A percentile compares a stretch with the other conserved stretches of the same genome.
phyloP scores from a whole-genome alignment of 1,284 basidiomycete species.

The Chondrostereum purpureum region DNA sequence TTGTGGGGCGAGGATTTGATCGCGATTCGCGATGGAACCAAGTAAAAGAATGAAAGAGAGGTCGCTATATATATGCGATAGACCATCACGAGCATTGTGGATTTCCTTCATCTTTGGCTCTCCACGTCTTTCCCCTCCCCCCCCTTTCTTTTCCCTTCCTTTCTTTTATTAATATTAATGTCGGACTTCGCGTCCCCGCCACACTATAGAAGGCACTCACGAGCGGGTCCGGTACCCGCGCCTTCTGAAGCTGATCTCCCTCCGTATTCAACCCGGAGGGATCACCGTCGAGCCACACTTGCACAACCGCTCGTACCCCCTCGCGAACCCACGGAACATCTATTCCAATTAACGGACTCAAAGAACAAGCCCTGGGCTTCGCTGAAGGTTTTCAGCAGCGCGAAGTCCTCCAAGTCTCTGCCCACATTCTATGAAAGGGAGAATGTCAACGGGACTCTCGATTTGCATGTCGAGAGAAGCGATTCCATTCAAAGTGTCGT shows the following conservation, averaged over 20 bases:
- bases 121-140: background rate
- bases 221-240: background rate
- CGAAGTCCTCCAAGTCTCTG: constrained; percentile 37
- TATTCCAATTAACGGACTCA: background rate
- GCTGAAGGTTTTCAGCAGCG: constrained; percentile 38
- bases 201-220: constrained; percentile 2
- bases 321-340: background rate
- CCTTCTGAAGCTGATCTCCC: constrained; percentile 1
- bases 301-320: background rate
- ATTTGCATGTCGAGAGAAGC: constrained; percentile 36
- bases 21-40: background rate
- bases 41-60: background rate
- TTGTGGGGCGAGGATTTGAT: background rate
- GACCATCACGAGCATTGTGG: no score
- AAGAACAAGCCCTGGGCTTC: constrained; percentile 27
- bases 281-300: background rate
- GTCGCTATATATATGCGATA: background rate
- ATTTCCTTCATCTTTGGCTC: no score
- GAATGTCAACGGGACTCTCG: constrained; percentile 36
- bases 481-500: constrained; percentile 40
- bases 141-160: background rate
- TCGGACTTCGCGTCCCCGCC: constrained; percentile 5
- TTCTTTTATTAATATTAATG: background rate
- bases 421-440: constrained; percentile 46
- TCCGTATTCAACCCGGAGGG: background rate